Percentiles rank a stretch among this genome's conserved stretches.
Conservation (phyloP, 371 early-diverging fungal genomes). For the Batrachochytrium dendrobatidis region DNA sequence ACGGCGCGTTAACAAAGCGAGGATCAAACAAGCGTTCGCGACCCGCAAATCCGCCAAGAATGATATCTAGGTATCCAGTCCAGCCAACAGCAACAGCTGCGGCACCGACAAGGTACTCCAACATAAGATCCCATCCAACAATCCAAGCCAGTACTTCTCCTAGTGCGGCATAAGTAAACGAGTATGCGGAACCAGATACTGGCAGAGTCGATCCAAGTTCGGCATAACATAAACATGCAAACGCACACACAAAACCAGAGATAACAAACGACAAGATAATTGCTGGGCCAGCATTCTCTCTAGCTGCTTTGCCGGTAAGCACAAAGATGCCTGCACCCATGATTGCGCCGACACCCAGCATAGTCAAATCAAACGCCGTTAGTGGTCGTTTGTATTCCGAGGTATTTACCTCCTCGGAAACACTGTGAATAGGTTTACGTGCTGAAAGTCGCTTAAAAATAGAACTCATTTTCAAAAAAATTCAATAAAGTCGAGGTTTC, state of each 20-base stretch:
- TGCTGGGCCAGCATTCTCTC: slow-evolving; percentile 28
- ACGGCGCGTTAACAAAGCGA: slow-evolving; percentile 18
- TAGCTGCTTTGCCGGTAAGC: slow-evolving; percentile 30
- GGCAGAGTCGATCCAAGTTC: slow-evolving; percentile 30
- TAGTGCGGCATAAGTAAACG: slow-evolving; percentile 30
- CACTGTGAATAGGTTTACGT: no score
- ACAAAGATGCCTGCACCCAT: slow-evolving; percentile 54
- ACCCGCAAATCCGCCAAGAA: neutral
- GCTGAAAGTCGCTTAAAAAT: no score
- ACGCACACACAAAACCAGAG: slow-evolving; percentile 16
- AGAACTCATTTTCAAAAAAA: no score
- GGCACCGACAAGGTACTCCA: slow-evolving; percentile 33
- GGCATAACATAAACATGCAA: slow-evolving; percentile 30
- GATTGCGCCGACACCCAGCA: slow-evolving; percentile 63
- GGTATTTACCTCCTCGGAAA: no score
- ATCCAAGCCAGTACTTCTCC: slow-evolving; percentile 38
- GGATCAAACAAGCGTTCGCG: slow-evolving; percentile 6
- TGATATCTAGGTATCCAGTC: slow-evolving; percentile 22
- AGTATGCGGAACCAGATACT: slow-evolving; percentile 30
- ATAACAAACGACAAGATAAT: slow-evolving; percentile 29
- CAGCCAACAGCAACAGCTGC: slow-evolving; percentile 38
- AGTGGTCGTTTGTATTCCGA: no score
- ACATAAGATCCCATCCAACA: slow-evolving; percentile 33
- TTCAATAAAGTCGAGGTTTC: no score
- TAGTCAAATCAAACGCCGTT: no score